Percentiles rank a stretch among this genome's conserved stretches.
These are phyloP conservation scores for Mimosa bimucronata DNA, from an alignment of 306 rosid genomes.

Conservation along the genomic window DNA sequence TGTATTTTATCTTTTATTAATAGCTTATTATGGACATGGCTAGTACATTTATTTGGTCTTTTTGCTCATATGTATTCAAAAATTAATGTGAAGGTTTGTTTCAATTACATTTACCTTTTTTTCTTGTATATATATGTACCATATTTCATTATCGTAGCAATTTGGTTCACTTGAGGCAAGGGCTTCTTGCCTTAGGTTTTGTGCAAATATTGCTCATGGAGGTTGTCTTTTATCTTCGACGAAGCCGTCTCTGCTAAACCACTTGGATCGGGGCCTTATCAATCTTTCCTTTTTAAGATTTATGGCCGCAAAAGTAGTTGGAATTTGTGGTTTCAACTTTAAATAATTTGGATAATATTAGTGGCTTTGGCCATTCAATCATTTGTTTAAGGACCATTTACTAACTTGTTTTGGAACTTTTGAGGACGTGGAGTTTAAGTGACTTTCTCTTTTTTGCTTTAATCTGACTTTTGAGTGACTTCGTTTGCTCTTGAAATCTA, in stretches of 20 bases:
- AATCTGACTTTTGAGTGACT: not conserved
- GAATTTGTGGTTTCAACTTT: not conserved
- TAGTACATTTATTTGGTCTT: not conserved
- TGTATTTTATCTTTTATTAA: not conserved
- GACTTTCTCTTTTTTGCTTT: conserved; percentile 14
- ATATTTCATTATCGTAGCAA: not conserved
- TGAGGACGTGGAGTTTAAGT: not conserved
- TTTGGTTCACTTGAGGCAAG: not conserved
- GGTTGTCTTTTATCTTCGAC: not conserved
- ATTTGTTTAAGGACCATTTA: not conserved
- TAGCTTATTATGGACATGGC: not conserved
- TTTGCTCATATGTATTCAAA: not conserved
- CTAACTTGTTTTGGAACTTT: not conserved
- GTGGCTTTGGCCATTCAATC: not conserved
- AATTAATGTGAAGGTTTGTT: not conserved
- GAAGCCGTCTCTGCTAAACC: not conserved
- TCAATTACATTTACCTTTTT: not conserved
- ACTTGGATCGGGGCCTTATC: not conserved
- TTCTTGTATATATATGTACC: not conserved
- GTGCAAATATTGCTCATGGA: not conserved
- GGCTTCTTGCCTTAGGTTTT: not conserved
- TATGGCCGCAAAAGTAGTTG: not conserved
- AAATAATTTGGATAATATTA: not conserved
- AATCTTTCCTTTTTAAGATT: not conserved
- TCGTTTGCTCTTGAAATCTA: conserved; percentile 17